Evolutionary conservation across 108 stramenopile species (phyloP), one percentile per base, ranked within the genome.

Genomic region (Cyclotella baltica): DNA sequence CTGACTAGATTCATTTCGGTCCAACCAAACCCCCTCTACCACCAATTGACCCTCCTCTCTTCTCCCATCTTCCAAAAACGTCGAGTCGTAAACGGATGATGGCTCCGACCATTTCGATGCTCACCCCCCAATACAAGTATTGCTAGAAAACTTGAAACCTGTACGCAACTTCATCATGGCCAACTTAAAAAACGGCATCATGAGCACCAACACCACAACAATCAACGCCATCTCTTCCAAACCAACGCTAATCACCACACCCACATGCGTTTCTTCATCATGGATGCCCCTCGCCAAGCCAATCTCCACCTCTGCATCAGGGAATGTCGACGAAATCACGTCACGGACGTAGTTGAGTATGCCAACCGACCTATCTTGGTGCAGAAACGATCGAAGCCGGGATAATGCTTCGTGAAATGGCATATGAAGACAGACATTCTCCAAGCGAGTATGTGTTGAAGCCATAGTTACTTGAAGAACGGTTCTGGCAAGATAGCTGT

Each of bases 261-360:
- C 34, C 75, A 80, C 52, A 87, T 99, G 74, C 89, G 88, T 51
- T 98, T 99, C 79, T 88, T 99, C 43, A 97, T 99, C 74, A 98
- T 98, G 96, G 98, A 99, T 79, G 96, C 97, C 22, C 98, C 98
- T 16, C 92, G 95, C 29, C 92, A 97, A 58, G 69, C 80, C 69
- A 98, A 98, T 75, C 83, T 99, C 33, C 94, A 95, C 57, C 85
- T 94, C 0, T 98, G 98, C 87, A 89, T 99, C 34, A 85, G 86
- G 53, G 98, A 98, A 81, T 90, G 92, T 76, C 84, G 93, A 50
- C 92, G 93, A 57, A 81, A 97, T 73, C 88, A 93, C 62, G 98
- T 99, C 29, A 92, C 92, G 29, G 89, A 96, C 57, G 79, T 98
- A 2, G 98, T 98, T 19, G 98, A 0, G 96, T 96, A 10, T 98